phyloP scores from a whole-genome alignment of 495 filamentous ascomycete species.

The Aspergillus cristatus region DNA sequence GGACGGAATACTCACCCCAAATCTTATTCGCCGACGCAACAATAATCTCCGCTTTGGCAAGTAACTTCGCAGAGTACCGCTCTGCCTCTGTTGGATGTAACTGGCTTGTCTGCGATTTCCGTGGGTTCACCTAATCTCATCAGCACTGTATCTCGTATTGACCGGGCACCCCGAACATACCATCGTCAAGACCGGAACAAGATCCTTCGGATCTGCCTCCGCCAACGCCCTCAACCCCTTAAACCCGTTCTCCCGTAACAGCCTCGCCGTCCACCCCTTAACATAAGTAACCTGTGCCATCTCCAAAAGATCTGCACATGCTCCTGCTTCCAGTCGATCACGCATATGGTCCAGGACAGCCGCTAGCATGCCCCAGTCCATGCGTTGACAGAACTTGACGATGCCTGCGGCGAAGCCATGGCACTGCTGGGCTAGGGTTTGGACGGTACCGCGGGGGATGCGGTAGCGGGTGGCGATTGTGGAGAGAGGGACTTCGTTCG shows the following conservation, averaged over 20 bases:
- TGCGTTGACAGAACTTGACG: conserved; percentile 63
- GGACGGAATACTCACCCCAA: conserved; percentile 47
- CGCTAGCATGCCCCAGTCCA: conserved; percentile 67
- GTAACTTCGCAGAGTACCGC: conserved; percentile 54
- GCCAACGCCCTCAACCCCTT: conserved; percentile 58
- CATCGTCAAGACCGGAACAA: conserved; percentile 63
- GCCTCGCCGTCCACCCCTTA: conserved; percentile 66
- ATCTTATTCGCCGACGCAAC: conserved; percentile 60
- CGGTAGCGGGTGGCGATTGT: conserved; percentile 60
- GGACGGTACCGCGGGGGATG: conserved; percentile 59
- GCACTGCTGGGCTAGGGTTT: conserved; percentile 65
- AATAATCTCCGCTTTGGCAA: conserved; percentile 60
- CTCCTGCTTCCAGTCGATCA: conserved; percentile 65
- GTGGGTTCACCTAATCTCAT: conserved; percentile 27
- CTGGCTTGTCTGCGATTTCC: conserved; percentile 49
- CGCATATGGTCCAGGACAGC: conserved; percentile 72
- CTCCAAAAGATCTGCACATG: conserved; percentile 61
- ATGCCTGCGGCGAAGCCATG: conserved; percentile 73
- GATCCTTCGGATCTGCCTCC: conserved; percentile 55
- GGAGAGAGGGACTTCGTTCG: conserved; percentile 68
- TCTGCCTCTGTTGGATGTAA: conserved; percentile 51
- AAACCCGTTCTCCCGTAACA: conserved; percentile 72
- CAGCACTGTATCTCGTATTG: neutral
- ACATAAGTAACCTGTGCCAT: conserved; percentile 68
- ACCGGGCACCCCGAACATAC: conserved; percentile 21